Conservation (phyloP, 2,329 filamentous ascomycete genomes). For the Xylaria sp. region DNA sequence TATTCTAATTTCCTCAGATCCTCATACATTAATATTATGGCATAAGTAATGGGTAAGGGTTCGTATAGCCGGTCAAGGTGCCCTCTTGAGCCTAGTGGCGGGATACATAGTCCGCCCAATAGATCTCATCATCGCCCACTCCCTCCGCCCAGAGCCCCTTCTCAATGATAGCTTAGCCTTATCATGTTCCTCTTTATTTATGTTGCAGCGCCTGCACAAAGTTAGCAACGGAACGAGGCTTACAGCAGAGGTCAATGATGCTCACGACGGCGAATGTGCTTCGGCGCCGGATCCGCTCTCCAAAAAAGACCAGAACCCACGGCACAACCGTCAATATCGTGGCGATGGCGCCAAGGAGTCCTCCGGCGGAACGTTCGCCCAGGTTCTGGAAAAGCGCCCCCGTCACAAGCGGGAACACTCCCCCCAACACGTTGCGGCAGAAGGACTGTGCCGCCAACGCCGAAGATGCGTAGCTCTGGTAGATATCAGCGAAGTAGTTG, state of each 20-base stretch:
- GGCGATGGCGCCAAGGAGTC: constrained; percentile 74
- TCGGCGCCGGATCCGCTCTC: constrained; percentile 71
- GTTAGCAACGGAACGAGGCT: neutral
- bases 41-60: no score
- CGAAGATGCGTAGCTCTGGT: constrained; percentile 81
- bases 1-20: no score
- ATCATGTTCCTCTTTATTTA: neutral
- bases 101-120: no score
- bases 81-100: no score
- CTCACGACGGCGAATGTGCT: constrained; percentile 74
- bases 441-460: constrained; percentile 86
- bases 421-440: constrained; percentile 82
- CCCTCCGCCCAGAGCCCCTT: neutral
- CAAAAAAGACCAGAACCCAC: constrained; percentile 81
- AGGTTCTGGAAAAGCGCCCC: constrained; percentile 72
- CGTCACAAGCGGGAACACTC: constrained; percentile 79
- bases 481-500: constrained; percentile 90
- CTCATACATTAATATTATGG: no score
- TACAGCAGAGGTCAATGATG: neutral
- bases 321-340: constrained; percentile 75
- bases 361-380: constrained; percentile 71
- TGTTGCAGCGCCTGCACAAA: neutral
- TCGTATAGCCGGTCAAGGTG: no score
- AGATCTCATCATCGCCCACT: neutral
- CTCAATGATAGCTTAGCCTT: no score